Percentiles rank a stretch among this genome's conserved stretches.
Evolutionary conservation across 352 stramenopile species (phyloP).

Genomic region (Pythium apleroticum): DNA sequence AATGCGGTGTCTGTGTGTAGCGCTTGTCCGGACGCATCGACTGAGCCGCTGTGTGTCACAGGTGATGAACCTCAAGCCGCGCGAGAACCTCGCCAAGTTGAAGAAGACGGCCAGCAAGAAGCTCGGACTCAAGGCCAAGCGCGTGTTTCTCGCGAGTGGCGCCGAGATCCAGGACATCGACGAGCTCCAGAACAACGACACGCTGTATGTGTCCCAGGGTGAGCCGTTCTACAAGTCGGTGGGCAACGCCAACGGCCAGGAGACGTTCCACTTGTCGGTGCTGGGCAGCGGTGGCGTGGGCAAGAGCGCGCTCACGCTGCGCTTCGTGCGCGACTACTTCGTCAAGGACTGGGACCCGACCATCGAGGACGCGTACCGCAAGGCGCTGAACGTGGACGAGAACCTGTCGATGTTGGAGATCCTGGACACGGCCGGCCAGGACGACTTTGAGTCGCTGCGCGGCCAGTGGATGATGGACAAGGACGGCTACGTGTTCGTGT

Average conservation of each 20-base stretch:
- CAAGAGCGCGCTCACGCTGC: slow-evolving; percentile 89
- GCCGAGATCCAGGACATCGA: slow-evolving; percentile 86
- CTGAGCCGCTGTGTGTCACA: slow-evolving; percentile 10
- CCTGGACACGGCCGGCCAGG: slow-evolving; percentile 88
- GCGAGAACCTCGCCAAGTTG: slow-evolving; percentile 69
- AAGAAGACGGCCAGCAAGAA: slow-evolving; percentile 88
- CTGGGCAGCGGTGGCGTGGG: slow-evolving; percentile 88
- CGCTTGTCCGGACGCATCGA: not conserved
- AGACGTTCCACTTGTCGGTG: slow-evolving; percentile 87
- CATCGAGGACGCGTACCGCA: slow-evolving; percentile 90
- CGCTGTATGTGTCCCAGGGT: slow-evolving; percentile 82
- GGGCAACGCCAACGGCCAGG: slow-evolving; percentile 61
- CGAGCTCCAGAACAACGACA: slow-evolving; percentile 89
- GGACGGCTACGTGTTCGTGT: slow-evolving; percentile 91
- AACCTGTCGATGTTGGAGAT: slow-evolving; percentile 89
- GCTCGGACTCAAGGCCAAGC: slow-evolving; percentile 70
- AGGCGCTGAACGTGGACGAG: slow-evolving; percentile 85
- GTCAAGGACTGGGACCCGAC: slow-evolving; percentile 92
- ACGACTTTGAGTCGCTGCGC: slow-evolving; percentile 89
- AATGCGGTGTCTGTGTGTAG: not conserved
- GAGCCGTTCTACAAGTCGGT: slow-evolving; percentile 84
- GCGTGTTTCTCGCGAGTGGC: slow-evolving; percentile 76
- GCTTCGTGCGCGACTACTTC: slow-evolving; percentile 90
- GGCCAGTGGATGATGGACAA: slow-evolving; percentile 92
- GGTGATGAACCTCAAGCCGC: slow-evolving; percentile 81